Percentiles rank a stretch among this genome's conserved stretches.
These are phyloP conservation scores for Saccharomycopsis oosterbeekiorum DNA, from an alignment of 805 yeast genomes.

Conservation along the genomic window DNA sequence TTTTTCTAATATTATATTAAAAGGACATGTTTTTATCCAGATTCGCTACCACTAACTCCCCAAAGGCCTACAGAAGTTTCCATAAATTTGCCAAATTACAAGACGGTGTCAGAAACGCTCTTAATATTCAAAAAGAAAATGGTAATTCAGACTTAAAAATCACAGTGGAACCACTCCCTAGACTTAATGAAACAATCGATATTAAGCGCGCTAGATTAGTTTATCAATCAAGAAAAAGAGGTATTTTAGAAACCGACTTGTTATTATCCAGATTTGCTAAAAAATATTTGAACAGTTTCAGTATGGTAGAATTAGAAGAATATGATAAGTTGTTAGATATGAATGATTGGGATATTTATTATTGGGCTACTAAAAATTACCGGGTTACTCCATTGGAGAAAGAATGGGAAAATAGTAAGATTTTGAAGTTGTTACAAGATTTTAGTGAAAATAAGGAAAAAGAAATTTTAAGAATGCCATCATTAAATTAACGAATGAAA, in stretches of 20 bases:
- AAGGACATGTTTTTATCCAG: not conserved
- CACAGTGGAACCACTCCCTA: conserved; percentile 68
- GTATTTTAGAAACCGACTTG: conserved; percentile 88
- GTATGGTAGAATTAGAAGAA: conserved; percentile 63
- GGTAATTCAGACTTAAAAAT: conserved; percentile 27
- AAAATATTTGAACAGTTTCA: conserved; percentile 50
- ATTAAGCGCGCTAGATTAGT: conserved; percentile 77
- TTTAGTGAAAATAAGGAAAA: conserved; percentile 63
- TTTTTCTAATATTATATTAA: too few relatives aligned
- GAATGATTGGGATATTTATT: conserved; percentile 98
- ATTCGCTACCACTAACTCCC: not conserved
- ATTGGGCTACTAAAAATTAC: conserved; percentile 89
- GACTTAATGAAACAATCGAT: conserved; percentile 64
- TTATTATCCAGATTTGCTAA: conserved; percentile 80
- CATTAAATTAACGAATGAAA: conserved; percentile 29
- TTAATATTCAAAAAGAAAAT: not conserved
- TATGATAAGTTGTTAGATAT: conserved; percentile 82
- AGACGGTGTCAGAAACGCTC: not conserved
- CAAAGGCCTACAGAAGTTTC: not conserved
- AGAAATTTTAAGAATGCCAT: conserved; percentile 83
- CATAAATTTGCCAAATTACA: not conserved
- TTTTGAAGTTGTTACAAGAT: conserved; percentile 58
- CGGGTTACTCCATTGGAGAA: conserved; percentile 81
- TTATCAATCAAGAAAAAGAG: conserved; percentile 90
- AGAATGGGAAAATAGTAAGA: conserved; percentile 61